phyloP scores from a whole-genome alignment of 2,329 filamentous ascomycete genomes.

The Lasiodiplodia sp. region DNA sequence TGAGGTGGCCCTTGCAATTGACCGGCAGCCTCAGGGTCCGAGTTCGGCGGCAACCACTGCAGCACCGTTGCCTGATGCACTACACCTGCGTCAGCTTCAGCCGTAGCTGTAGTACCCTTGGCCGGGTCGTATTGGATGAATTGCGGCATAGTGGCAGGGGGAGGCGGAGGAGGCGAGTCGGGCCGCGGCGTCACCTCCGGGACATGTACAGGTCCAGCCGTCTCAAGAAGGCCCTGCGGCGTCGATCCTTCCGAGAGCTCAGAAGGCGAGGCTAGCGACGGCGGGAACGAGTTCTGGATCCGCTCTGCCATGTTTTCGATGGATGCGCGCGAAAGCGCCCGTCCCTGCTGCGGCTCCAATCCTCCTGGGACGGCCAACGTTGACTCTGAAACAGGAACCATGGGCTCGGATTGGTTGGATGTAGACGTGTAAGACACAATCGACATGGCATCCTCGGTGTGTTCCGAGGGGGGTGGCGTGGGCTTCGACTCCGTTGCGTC shows the following conservation, averaged over 20 bases:
- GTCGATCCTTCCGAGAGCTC: slow-evolving; percentile 21
- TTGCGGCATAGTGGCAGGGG: slow-evolving; percentile 41
- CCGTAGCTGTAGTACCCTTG: slow-evolving; percentile 31
- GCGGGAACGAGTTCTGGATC: slow-evolving; percentile 24
- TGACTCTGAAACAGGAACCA: slow-evolving; percentile 1
- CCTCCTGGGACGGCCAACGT: neutral
- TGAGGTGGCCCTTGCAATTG: slow-evolving; percentile 31
- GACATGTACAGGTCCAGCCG: slow-evolving; percentile 32
- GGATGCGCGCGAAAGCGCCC: slow-evolving; percentile 16
- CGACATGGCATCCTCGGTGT: slow-evolving; percentile 19
- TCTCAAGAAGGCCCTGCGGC: slow-evolving; percentile 22
- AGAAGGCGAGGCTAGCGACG: slow-evolving; percentile 17
- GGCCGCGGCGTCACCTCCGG: slow-evolving; percentile 39
- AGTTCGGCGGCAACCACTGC: slow-evolving; percentile 45
- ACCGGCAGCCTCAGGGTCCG: slow-evolving; percentile 34
- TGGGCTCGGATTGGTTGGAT: slow-evolving; percentile 5
- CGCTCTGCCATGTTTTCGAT: slow-evolving; percentile 29
- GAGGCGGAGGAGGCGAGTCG: slow-evolving; percentile 45
- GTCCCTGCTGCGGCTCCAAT: slow-evolving; percentile 3
- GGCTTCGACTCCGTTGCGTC: neutral
- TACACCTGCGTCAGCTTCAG: neutral
- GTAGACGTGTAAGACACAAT: slow-evolving; percentile 16
- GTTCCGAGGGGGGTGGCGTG: neutral
- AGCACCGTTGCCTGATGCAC: slow-evolving; percentile 36
- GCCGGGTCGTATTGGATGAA: slow-evolving; percentile 43